Percentiles rank a stretch among this genome's conserved stretches.
Evolutionary conservation across 1,139 yeast species (phyloP).

Genomic region (Taphrina flavorubra): DNA sequence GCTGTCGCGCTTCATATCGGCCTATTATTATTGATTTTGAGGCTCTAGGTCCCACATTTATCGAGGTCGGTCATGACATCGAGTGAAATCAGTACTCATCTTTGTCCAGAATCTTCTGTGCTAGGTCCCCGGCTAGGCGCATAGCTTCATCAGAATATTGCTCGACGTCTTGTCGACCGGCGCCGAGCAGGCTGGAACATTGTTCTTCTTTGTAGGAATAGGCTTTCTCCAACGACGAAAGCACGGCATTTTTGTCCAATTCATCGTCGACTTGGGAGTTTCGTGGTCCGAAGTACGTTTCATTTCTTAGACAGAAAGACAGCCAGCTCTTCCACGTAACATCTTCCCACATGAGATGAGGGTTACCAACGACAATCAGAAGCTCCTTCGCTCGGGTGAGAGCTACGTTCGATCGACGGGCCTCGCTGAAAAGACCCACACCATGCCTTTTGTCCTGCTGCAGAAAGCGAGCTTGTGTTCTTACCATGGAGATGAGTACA

Average conservation of each 20-base stretch:
- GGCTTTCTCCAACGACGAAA: neutral
- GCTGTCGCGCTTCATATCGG: constrained; percentile 8
- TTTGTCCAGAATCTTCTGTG: constrained; percentile 5
- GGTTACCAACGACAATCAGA: constrained; percentile 71
- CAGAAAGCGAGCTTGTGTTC: constrained; percentile 45
- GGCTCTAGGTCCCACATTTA: neutral
- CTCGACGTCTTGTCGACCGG: neutral
- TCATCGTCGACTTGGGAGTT: neutral
- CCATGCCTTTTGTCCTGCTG: constrained; percentile 42
- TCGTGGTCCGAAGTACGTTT: neutral
- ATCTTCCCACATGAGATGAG: constrained; percentile 20
- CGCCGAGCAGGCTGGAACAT: neutral
- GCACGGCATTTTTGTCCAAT: neutral
- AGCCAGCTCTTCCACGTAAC: constrained; percentile 26
- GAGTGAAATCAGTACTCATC: neutral
- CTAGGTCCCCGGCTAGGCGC: constrained; percentile 15
- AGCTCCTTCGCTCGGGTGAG: constrained; percentile 88
- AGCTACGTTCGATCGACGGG: constrained; percentile 70
- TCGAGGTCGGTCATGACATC: neutral
- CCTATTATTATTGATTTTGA: constrained; percentile 5
- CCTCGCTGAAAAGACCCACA: constrained; percentile 44
- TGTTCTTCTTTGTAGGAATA: neutral
- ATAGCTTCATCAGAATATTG: constrained; percentile 8
- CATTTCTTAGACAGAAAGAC: constrained; percentile 19
- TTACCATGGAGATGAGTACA: constrained; percentile 45